A percentile compares a stretch with the other conserved stretches of the same genome.
These are phyloP conservation scores for Suillus americanus DNA, from an alignment of 768 basidiomycete genomes.

Conservation along the genomic window DNA sequence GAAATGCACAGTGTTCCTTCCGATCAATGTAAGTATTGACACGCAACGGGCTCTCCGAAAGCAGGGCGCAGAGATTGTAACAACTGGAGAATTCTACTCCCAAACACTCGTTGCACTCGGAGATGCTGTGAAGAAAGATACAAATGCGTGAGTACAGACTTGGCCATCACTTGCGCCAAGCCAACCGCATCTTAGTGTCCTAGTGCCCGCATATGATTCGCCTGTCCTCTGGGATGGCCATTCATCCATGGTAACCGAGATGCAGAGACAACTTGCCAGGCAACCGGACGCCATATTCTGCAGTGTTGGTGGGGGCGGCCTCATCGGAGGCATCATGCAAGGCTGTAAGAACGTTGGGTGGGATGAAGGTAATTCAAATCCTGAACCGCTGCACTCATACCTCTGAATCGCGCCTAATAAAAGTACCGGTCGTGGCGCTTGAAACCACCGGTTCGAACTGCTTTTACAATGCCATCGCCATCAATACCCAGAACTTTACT, in stretches of 20 bases:
- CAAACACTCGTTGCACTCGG: conserved; percentile 56
- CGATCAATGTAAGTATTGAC: conserved; percentile 46
- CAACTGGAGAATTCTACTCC: conserved; percentile 56
- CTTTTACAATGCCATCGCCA: conserved; percentile 68
- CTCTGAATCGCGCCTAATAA: conserved; percentile 6
- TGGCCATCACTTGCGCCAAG: neutral
- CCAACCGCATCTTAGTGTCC: conserved; percentile 41
- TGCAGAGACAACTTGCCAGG: conserved; percentile 48
- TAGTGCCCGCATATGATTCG: conserved; percentile 74
- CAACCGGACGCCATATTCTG: conserved; percentile 76
- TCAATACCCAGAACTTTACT: conserved; percentile 44
- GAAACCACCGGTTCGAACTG: conserved; percentile 75
- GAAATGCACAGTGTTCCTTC: conserved; percentile 68
- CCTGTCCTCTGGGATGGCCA: conserved; percentile 74
- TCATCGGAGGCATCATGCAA: conserved; percentile 66
- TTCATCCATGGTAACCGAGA: conserved; percentile 69
- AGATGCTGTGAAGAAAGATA: conserved; percentile 41
- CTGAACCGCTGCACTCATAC: neutral
- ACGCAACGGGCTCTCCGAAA: conserved; percentile 51
- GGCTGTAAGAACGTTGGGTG: conserved; percentile 67
- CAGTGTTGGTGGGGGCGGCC: conserved; percentile 73
- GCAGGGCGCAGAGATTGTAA: conserved; percentile 57
- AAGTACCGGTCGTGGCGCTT: conserved; percentile 64
- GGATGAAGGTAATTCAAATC: conserved; percentile 56
- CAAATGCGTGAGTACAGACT: conserved; percentile 50